Conservation (phyloP, 2,329 filamentous ascomycete genomes). For the Emergomyces pasteurianus region DNA sequence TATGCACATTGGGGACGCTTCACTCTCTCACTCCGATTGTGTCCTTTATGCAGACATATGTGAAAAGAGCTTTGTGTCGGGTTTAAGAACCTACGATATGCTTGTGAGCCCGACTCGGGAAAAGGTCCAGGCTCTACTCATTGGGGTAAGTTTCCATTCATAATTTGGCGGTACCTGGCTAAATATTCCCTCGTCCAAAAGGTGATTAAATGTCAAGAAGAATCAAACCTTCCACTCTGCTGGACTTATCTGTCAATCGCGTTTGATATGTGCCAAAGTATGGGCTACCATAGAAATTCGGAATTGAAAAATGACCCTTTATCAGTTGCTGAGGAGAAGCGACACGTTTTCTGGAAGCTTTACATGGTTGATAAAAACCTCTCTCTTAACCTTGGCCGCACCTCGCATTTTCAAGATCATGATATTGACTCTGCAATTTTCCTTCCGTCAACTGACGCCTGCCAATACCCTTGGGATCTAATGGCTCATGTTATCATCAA, state of each 20-base stretch:
- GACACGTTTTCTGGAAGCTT: constrained; percentile 43
- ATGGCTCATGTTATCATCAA: constrained; percentile 45
- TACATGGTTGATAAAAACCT: constrained; percentile 49
- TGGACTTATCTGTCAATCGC: constrained; percentile 50
- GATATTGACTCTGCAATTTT: constrained; percentile 42
- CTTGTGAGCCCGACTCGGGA: constrained; percentile 43
- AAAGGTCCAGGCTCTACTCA: constrained; percentile 46
- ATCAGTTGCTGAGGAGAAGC: constrained; percentile 14
- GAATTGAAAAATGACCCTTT: constrained; percentile 17
- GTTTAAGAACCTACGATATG: constrained; percentile 38
- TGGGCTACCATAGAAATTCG: constrained; percentile 45
- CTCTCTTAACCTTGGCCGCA: constrained; percentile 46
- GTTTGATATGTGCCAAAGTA: constrained; percentile 47
- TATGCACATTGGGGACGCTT: constrained; percentile 25
- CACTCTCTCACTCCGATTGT: constrained; percentile 24
- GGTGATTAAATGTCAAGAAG: constrained; percentile 49
- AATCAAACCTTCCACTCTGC: constrained; percentile 49
- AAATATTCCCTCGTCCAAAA: constrained; percentile 18
- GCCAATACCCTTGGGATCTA: constrained; percentile 27
- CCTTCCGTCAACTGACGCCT: constrained; percentile 8
- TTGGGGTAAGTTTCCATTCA: constrained; percentile 36
- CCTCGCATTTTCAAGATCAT: constrained; percentile 46
- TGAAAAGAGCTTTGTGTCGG: constrained; percentile 32
- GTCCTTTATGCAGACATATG: constrained; percentile 23
- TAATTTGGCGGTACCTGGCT: neutral